A percentile compares a stretch with the other conserved stretches of the same genome.
phyloP scores from a whole-genome alignment of 345 rosid genomes.

The Boechera divaricarpa region DNA sequence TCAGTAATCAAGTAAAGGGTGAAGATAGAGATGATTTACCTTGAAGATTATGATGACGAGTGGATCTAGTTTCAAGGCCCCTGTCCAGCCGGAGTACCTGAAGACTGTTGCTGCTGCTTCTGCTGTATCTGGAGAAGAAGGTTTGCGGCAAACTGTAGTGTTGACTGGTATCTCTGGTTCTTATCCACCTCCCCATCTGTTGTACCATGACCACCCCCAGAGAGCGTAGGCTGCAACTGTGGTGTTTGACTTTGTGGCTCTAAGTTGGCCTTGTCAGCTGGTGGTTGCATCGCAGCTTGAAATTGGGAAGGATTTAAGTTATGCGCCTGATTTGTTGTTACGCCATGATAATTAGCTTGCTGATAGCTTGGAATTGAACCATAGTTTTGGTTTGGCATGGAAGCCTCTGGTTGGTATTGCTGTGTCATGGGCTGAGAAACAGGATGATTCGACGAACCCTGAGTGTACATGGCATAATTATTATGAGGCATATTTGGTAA shows the following conservation, averaged over 20 bases:
- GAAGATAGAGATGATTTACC: conserved; percentile 33
- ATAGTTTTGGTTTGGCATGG: conserved; percentile 55
- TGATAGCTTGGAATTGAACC: conserved; percentile 47
- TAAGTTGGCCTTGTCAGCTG: conserved; percentile 53
- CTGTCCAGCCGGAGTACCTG: conserved; percentile 55
- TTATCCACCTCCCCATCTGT: conserved; percentile 76
- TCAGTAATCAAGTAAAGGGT: conserved; percentile 6
- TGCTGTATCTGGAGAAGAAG: conserved; percentile 92
- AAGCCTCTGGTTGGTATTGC: conserved; percentile 63
- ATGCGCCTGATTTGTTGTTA: conserved; percentile 58
- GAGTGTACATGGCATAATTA: conserved; percentile 40
- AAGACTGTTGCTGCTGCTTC: conserved; percentile 58
- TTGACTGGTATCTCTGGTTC: conserved; percentile 90
- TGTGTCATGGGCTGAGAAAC: conserved; percentile 60
- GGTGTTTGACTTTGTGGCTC: conserved; percentile 61
- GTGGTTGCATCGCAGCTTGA: conserved; percentile 55
- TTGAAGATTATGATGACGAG: conserved; percentile 9
- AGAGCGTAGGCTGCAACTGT: conserved; percentile 58
- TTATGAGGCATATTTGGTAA: conserved; percentile 52
- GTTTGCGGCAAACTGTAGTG: conserved; percentile 88
- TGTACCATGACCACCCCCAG: conserved; percentile 59
- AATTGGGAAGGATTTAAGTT: conserved; percentile 55
- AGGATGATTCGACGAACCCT: conserved; percentile 59
- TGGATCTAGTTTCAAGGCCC: conserved; percentile 46
- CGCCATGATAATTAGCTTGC: conserved; percentile 48